Base-by-base conservation (phyloP, 495 filamentous ascomycete species). In the Hypoxylon lenormandii region DNA sequence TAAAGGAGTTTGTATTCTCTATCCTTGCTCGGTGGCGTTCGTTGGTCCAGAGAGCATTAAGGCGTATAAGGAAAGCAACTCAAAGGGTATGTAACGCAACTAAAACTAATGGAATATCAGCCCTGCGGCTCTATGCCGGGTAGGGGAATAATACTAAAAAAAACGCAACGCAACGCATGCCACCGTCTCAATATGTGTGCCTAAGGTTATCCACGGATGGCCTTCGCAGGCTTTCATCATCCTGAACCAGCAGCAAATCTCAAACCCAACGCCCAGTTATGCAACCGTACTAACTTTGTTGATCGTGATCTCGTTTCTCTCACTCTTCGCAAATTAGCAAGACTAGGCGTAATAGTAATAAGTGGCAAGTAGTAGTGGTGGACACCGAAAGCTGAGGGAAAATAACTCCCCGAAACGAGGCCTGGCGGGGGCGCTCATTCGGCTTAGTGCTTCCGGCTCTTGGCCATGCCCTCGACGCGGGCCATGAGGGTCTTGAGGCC, bases 401-500 rank as follows among this genome's bases (percentile, higher is more conserved):
- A n/a, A n/a, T n/a, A n/a, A n/a, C n/a, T n/a, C n/a, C n/a, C n/a
- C n/a, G n/a, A n/a, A n/a, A n/a, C n/a, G n/a, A n/a, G n/a, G n/a
- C 5, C 5, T 26, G 23, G 2, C 23, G 23, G 2, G 2, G 23
- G 2, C 5, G 23, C 5, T 26, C 2, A 2, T 26, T 26, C 23
- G 23, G 23, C 5, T 26, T 26, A 64, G 22, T 57, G 74, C 58
- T 65, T 78, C 74, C 71, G 68, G 45, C 70, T 69, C 70, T 38
- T 74, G 7, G 79, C 77, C 78, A 79, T 79, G 67, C 79, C 85
- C 83, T 90, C 91, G 60, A 88, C 84, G 77, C 91, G 89, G 38
- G 81, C 85, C 70, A 97, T 84, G 53, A 87, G 75, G 6, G 80
- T 87, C 75, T 94, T 89, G 72, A 96, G 80, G 40, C 91, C 91